These are phyloP conservation scores for Mangifera indica DNA, from an alignment of 345 rosid species.

Conservation along the genomic window DNA sequence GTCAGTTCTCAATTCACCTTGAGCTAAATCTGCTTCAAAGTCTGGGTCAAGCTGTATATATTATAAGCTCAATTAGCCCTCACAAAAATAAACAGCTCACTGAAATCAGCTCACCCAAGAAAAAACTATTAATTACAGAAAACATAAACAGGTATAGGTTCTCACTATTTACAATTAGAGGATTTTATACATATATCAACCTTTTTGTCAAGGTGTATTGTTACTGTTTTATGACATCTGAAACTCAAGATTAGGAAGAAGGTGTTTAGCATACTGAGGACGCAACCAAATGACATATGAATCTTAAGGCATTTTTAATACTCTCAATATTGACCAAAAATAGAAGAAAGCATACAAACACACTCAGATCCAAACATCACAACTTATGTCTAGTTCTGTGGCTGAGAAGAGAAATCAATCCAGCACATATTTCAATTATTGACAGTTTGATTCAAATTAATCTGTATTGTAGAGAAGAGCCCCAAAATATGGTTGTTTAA, in stretches of 20 bases:
- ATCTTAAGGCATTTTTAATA: background rate
- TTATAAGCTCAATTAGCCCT: constrained; percentile 16
- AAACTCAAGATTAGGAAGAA: background rate
- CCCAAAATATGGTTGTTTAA: background rate
- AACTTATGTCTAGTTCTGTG: background rate
- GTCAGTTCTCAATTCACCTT: constrained; percentile 56
- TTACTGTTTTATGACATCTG: background rate
- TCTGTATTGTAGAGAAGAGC: constrained; percentile 1
- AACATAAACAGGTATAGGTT: too few species aligned
- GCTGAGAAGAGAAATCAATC: background rate
- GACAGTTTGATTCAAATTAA: background rate
- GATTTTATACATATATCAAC: background rate
- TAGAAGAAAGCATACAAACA: background rate
- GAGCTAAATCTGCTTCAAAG: constrained; percentile 54
- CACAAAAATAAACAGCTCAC: background rate
- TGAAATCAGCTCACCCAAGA: background rate
- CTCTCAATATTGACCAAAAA: background rate
- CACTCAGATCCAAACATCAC: background rate
- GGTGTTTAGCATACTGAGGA: background rate
- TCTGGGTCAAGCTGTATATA: constrained; percentile 59
- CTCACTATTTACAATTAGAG: background rate
- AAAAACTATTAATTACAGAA: background rate
- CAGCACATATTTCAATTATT: background rate
- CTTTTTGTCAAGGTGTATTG: background rate
- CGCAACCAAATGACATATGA: background rate